These are phyloP conservation scores for Trypethelium eluteriae DNA, from an alignment of 495 filamentous ascomycete genomes.

Conservation along the genomic window DNA sequence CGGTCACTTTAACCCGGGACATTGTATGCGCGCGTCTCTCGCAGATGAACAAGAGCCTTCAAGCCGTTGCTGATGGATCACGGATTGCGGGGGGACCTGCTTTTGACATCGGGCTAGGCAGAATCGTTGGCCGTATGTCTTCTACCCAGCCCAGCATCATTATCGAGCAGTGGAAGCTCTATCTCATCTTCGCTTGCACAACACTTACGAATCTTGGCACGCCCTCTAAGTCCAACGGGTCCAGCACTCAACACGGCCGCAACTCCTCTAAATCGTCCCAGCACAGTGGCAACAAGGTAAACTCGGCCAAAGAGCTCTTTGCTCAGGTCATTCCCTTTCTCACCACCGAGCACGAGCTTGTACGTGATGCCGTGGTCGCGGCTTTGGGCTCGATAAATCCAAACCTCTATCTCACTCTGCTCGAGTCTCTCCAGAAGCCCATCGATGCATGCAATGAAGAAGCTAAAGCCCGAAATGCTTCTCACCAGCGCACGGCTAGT, in stretches of 20 bases:
- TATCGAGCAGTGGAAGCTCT: constrained; percentile 98
- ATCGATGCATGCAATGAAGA: constrained; percentile 77
- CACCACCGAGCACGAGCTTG: constrained; percentile 61
- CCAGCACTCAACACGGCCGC: constrained; percentile 65
- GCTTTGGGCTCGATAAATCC: constrained; percentile 92
- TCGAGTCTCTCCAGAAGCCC: constrained; percentile 81
- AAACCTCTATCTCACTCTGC: constrained; percentile 85
- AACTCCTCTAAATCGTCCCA: constrained; percentile 72
- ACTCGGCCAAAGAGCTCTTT: constrained; percentile 80
- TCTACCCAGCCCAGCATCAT: constrained; percentile 78
- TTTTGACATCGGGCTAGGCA: constrained; percentile 22
- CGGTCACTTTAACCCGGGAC: constrained; percentile 80
- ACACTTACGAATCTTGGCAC: constrained; percentile 77
- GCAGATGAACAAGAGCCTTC: constrained; percentile 82
- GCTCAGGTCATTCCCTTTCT: constrained; percentile 83
- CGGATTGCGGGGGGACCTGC: not conserved
- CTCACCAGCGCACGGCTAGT: constrained; percentile 69
- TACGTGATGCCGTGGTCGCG: constrained; percentile 83
- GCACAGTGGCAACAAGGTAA: constrained; percentile 68
- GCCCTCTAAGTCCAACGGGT: constrained; percentile 50
- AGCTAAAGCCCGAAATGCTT: constrained; percentile 69
- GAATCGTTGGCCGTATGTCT: constrained; percentile 44
- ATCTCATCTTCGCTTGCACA: constrained; percentile 92
- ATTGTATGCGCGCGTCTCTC: constrained; percentile 84
- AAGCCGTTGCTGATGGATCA: constrained; percentile 61